Evolutionary conservation across 176 grass and related monocot species (phyloP), one percentile per base, ranked within the genome.

Genomic region (Oryza glumipatula): DNA sequence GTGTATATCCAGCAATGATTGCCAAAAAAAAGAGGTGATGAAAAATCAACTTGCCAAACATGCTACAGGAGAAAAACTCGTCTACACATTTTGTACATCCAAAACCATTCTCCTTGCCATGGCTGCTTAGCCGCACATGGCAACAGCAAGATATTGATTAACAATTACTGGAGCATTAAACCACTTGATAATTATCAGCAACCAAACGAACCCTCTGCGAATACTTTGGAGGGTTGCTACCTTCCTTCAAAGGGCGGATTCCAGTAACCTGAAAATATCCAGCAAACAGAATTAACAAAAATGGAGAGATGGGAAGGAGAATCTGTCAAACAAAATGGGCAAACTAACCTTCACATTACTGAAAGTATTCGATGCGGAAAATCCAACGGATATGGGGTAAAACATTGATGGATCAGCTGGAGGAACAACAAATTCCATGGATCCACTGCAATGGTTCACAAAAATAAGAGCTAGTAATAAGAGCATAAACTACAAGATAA

Each of bases 381-480:
- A 97, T 74, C 79, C 83, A 76, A 97, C 61, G 30, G 87, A 88
- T 39, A 97, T 94, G 70, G 94, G 94, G 72, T 87, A 97, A 74
- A 97, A 97, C 77, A 82, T 48, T 78, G 94, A 94, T 54, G 91
- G 84, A 30, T 94, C 91, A 76, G 87, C 89, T 51, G 86, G 87
- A 38, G 91, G 89, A 3, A 97, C 79, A 88, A 97, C 83, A 82
- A 94, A 92, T 82, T 97, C 91, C 91, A 97, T 92, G 6, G 89
- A 94, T 33, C 94, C 91, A 77, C 94, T 97, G 51, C 56, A 60
- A 21, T 33, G 38, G 65, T 38, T 38, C 5, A 24, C 1, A 65
- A 65, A 63, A 80, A n/a, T 0, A 68, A 70, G 19, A 24, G 30
- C 85, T 79, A 72, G 63, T 15, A 28, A 39, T 38, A 38, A 38